Conservation (phyloP, 495 filamentous ascomycete species). For the Penicillium canescens region DNA sequence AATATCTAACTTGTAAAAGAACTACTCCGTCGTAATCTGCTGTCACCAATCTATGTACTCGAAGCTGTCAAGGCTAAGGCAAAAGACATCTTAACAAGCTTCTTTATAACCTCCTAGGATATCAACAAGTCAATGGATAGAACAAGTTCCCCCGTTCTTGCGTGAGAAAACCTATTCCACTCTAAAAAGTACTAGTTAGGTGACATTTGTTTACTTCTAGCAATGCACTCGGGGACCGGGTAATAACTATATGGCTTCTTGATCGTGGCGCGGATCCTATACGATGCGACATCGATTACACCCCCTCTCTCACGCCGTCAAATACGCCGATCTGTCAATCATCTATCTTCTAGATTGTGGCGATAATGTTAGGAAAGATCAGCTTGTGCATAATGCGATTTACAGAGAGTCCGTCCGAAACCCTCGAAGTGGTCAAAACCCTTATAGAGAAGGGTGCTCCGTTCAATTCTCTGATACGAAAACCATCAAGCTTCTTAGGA, state of each 20-base stretch:
- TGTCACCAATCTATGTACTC: not conserved
- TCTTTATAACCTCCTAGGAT: not conserved
- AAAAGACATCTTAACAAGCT: not conserved
- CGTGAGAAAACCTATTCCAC: not conserved
- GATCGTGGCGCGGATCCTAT: conserved; percentile 12
- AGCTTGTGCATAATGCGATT: conserved; percentile 19
- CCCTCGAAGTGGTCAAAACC: conserved; percentile 6
- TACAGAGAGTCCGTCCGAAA: conserved; percentile 5
- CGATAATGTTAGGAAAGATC: conserved; percentile 14
- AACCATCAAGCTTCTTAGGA: conserved; percentile 9
- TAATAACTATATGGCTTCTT: conserved; percentile 14
- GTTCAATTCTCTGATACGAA: conserved; percentile 12
- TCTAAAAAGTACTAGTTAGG: not conserved
- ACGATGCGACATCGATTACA: conserved; percentile 11
- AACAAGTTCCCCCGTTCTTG: not conserved
- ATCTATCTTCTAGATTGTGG: conserved; percentile 10
- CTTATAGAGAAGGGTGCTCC: conserved; percentile 9
- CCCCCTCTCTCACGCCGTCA: conserved; percentile 16
- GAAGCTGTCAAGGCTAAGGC: not conserved
- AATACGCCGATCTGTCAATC: conserved; percentile 9
- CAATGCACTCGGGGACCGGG: not conserved
- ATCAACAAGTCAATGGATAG: not conserved
- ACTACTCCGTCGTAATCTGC: not conserved
- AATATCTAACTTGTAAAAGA: not conserved
- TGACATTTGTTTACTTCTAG: not conserved